Evolutionary conservation across 129 eudicot species (phyloP), one percentile per base, ranked within the genome.

Genomic region (Apium graveolens): DNA sequence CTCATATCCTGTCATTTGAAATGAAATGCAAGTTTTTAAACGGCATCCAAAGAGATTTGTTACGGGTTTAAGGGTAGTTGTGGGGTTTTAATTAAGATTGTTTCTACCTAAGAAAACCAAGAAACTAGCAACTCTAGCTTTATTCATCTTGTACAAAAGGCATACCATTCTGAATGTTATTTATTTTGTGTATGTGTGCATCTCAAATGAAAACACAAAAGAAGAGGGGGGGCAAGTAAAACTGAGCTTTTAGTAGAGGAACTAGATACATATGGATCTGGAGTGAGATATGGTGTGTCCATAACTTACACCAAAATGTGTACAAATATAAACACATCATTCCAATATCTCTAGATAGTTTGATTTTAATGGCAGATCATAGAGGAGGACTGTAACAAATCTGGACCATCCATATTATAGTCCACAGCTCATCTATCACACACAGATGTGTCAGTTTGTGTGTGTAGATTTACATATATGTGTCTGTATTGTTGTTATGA

Each of bases 91-190:
- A 12, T 44, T 2, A 44, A 44, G 17, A 44, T 44, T 44, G 13
- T 7, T n/a, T 27, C 5, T 5, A n/a, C 69, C 69, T 16, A 62
- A 10, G 37, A 11, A 34, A 29, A 13, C 37, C 37, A 32, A 66
- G 72, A 27, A 66, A 68, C 41, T 68, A 6, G 14, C 10, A 32
- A 31, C 13, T 70, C n/a, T 45, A 39, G 43, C 41, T 38, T 68
- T 85, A 78, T 82, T 73, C 83, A 80, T 77, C 74, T 77, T 70
- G 82, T 65, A 83, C 49, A 45, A 80, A 82, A 35, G 3, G 37
- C 37, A 35, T 35, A 73, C 73, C 75, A 63, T 45, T 35, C 37
- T 35, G 37, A 35, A 35, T 35, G 3, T 35, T 3, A 35, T 35
- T 35, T 3, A 35, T 35, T 35, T 75, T 57, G 48, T 51, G 83